phyloP scores from a whole-genome alignment of 345 rosid genomes.

The Cardamine chenopodiifolia region DNA sequence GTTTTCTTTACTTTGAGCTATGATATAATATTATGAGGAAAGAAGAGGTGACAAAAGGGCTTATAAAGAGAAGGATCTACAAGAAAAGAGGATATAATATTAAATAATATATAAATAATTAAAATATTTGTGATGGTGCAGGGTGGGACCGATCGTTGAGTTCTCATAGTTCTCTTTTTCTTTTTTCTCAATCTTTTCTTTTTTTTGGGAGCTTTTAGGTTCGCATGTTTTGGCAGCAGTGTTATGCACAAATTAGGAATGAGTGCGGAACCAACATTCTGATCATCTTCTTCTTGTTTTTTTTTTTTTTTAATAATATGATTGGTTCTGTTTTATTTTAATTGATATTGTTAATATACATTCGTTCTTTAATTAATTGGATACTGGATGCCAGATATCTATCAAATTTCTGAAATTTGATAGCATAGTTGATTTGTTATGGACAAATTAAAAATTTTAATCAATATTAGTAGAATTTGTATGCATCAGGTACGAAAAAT shows the following conservation, averaged over 20 bases:
- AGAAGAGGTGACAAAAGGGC: slow-evolving; percentile 32
- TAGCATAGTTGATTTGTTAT: not conserved
- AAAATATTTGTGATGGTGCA: slow-evolving; percentile 32
- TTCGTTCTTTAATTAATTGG: not conserved
- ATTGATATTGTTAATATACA: not conserved
- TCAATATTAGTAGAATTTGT: not conserved
- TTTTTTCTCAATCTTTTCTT: slow-evolving; percentile 24
- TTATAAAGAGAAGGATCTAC: slow-evolving; percentile 39
- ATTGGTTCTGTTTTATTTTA: not conserved
- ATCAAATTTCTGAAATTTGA: not conserved
- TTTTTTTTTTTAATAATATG: not conserved
- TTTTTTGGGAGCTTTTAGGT: slow-evolving; percentile 13
- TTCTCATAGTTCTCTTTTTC: slow-evolving; percentile 31
- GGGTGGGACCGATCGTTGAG: slow-evolving; percentile 40
- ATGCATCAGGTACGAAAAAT: not conserved
- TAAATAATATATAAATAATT: not conserved
- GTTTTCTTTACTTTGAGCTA: slow-evolving; percentile 26
- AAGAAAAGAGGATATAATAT: slow-evolving; percentile 17
- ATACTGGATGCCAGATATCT: not conserved
- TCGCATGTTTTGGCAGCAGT: slow-evolving; percentile 45
- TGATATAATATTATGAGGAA: slow-evolving; percentile 23
- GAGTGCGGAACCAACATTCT: slow-evolving; percentile 6
- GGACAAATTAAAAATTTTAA: not conserved
- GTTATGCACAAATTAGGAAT: slow-evolving; percentile 33
- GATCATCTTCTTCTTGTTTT: not conserved